Base-by-base conservation (phyloP, 805 yeast species). In the Helenozyma rhizophorensis region DNA sequence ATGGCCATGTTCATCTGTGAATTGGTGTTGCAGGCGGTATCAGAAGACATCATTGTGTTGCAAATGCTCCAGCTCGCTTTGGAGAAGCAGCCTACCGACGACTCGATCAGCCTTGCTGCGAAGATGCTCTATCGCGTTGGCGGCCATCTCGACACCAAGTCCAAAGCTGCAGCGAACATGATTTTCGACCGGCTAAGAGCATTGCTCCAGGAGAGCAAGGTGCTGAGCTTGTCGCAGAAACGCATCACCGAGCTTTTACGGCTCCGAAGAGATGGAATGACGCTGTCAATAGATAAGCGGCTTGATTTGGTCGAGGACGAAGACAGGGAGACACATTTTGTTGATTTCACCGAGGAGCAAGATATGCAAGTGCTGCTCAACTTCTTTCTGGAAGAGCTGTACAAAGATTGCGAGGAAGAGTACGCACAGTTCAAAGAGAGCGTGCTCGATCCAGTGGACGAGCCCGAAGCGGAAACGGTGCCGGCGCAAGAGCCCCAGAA, bases 271-370 rank as follows among this genome's bases (percentile, higher is more conserved):
- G 42, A 39, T 28, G 32, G 40, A 9, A 23, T 30, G 19, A 19
- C 14, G n/a, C 38, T 70, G 4, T 43, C 58, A 0, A 47, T 80
- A 2, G 59, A 58, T 4, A 59, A 62, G 13, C 76, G 60, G 3
- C 58, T 81, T 16, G 88, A 81, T 53, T 52, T 76, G 29, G 81
- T 81, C 1, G 83, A 76, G 19, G 81, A 75, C 13, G 80, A 76
- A 0, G 88, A 81, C 37, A 70, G 68, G 36, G 58, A 69, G 5
- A 66, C 76, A 0, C 88, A 83, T 49, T 56, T 67, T 30, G 46
- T 82, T 4, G 71, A 69, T 15, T 54, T 83, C 19, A 78, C 75
- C 32, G 83, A 72, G 30, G 57, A 62, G 21, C 50, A 76, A 13
- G 61, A 69, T 25, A 64, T 72, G 2, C 63, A 67, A 16, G 74